Evolutionary conservation across 139 green algal species (phyloP).

Genomic region (Tetraselmis striata): DNA sequence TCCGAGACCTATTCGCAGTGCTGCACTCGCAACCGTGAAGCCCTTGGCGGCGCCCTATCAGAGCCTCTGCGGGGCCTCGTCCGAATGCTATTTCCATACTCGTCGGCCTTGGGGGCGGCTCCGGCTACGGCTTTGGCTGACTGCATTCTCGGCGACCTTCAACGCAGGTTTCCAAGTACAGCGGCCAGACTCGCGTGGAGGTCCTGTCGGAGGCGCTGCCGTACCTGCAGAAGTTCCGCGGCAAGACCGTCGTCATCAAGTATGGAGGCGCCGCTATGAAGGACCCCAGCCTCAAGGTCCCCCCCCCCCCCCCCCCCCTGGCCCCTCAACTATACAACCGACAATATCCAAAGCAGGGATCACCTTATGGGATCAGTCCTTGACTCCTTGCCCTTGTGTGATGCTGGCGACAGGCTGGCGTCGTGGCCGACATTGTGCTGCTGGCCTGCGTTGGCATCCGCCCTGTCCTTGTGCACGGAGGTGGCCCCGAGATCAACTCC

Average conservation of each 20-base stretch:
- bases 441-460: conserved; percentile 87
- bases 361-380: too few relatives aligned
- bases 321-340: not conserved
- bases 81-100: too few relatives aligned
- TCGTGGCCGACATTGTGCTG: conserved; percentile 93
- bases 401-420: conserved; percentile 54
- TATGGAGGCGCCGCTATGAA: conserved; percentile 99
- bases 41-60: too few relatives aligned
- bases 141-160: too few relatives aligned
- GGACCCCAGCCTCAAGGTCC: conserved; percentile 80
- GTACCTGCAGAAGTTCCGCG: conserved; percentile 87
- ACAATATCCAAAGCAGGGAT: too few relatives aligned
- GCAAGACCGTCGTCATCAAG: conserved; percentile 97
- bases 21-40: too few relatives aligned
- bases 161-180: conserved; percentile 25
- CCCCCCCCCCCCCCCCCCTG: not conserved
- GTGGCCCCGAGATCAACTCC: conserved; percentile 97
- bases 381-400: too few relatives aligned
- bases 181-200: conserved; percentile 65
- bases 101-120: too few relatives aligned
- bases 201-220: conserved; percentile 94
- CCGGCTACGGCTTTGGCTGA: too few relatives aligned
- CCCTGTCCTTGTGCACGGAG: conserved; percentile 92
- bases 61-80: too few relatives aligned
- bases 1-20: too few relatives aligned